A percentile compares a stretch with the other conserved stretches of the same genome.
These are phyloP conservation scores for Cardamine chenopodiifolia DNA, from an alignment of 345 rosid species.

Conservation along the genomic window DNA sequence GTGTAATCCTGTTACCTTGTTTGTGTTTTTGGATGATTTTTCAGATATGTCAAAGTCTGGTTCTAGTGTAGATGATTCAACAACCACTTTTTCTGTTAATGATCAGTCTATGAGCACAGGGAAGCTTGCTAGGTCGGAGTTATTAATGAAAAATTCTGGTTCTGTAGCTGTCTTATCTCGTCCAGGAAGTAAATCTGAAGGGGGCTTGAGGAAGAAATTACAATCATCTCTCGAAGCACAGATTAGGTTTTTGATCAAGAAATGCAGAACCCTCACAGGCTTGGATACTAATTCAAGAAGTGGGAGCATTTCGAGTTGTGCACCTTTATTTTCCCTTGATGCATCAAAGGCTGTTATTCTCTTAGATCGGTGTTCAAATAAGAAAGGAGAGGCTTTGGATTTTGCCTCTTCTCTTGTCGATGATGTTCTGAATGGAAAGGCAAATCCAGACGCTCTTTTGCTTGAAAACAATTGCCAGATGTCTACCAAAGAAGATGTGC, in stretches of 20 bases:
- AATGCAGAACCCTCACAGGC: slow-evolving; percentile 67
- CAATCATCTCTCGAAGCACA: slow-evolving; percentile 84
- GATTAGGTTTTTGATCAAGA: slow-evolving; percentile 74
- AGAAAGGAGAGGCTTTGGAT: slow-evolving; percentile 67
- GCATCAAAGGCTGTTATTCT: slow-evolving; percentile 75
- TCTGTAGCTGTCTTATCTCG: slow-evolving; percentile 83
- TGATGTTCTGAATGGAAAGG: slow-evolving; percentile 75
- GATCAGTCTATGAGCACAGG: slow-evolving; percentile 51
- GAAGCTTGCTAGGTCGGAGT: slow-evolving; percentile 53
- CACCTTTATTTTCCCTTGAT: slow-evolving; percentile 78
- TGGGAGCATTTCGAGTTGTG: slow-evolving; percentile 58
- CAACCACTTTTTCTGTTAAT: slow-evolving; percentile 47
- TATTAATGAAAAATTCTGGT: slow-evolving; percentile 63
- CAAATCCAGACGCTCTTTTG: slow-evolving; percentile 70
- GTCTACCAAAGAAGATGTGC: slow-evolving; percentile 63
- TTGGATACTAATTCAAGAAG: slow-evolving; percentile 64
- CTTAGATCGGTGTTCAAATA: slow-evolving; percentile 52
- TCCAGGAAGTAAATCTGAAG: slow-evolving; percentile 71
- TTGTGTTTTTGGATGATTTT: slow-evolving; percentile 73
- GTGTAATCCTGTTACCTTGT: slow-evolving; percentile 76
- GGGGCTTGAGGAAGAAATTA: slow-evolving; percentile 67
- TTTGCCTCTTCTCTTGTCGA: slow-evolving; percentile 70
- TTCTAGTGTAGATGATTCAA: slow-evolving; percentile 54
- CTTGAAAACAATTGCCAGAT: slow-evolving; percentile 65
- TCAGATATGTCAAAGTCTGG: slow-evolving; percentile 47